A percentile compares a stretch with the other conserved stretches of the same genome.
phyloP scores from a whole-genome alignment of 768 basidiomycete genomes.

The Hydnum rufescens region DNA sequence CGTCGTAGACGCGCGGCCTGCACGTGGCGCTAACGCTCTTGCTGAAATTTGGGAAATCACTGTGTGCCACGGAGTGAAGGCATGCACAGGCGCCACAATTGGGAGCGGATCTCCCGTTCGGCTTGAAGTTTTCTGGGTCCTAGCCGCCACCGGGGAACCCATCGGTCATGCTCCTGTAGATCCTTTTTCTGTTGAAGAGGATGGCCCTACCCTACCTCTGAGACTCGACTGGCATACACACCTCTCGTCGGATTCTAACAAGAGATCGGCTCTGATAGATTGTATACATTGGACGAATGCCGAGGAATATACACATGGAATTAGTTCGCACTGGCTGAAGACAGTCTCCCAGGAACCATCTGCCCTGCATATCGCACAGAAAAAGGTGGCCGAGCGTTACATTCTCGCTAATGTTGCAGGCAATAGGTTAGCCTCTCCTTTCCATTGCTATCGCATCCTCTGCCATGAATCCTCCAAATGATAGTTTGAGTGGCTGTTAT shows the following conservation, averaged over 20 bases:
- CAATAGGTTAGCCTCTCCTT: constrained; percentile 32
- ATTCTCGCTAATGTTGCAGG: constrained; percentile 49
- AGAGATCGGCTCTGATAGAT: constrained; percentile 17
- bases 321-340: constrained; percentile 45
- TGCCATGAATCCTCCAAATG: background rate
- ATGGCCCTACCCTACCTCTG: constrained; percentile 8
- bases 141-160: constrained; percentile 57
- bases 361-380: constrained; percentile 17
- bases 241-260: constrained; percentile 28
- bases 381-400: constrained; percentile 38
- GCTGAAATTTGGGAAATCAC: constrained; percentile 41
- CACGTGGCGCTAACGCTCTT: constrained; percentile 17
- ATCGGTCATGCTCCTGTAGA: background rate
- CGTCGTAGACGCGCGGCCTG: constrained; percentile 26
- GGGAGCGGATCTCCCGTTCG: no score
- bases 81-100: background rate
- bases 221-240: constrained; percentile 38
- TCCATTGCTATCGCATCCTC: background rate
- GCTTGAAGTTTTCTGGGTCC: constrained; percentile 30
- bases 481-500: constrained; percentile 48
- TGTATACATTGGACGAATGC: constrained; percentile 43
- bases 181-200: background rate
- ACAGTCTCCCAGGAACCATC: constrained; percentile 23
- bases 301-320: constrained; percentile 49
- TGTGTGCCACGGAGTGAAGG: constrained; percentile 13